These are phyloP conservation scores for Capsicum chinense DNA, from an alignment of 257 asterid species.

Conservation along the genomic window DNA sequence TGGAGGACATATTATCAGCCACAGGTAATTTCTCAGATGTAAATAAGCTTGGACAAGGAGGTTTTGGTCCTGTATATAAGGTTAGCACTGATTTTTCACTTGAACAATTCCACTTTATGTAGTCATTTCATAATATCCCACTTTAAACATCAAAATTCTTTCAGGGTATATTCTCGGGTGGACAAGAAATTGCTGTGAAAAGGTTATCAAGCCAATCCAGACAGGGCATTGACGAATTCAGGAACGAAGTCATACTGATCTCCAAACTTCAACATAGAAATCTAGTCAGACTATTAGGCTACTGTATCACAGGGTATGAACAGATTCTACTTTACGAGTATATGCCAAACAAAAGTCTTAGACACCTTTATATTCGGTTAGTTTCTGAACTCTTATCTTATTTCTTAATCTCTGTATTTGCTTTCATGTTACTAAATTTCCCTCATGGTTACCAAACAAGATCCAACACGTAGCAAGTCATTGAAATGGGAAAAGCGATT, in stretches of 20 bases:
- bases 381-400: constrained; percentile 20
- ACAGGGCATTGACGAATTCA: constrained; percentile 42
- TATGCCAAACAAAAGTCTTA: constrained; percentile 34
- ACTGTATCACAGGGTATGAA: constrained; percentile 39
- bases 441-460: neutral
- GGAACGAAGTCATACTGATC: constrained; percentile 34
- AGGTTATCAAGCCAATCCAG: constrained; percentile 37
- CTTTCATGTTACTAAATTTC: neutral
- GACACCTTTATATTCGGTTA: constrained; percentile 39
- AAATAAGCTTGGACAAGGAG: constrained; percentile 36
- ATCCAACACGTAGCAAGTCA: neutral
- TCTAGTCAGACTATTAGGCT: constrained; percentile 29
- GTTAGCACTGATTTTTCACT: neutral
- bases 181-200: constrained; percentile 46
- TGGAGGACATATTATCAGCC: constrained; percentile 24
- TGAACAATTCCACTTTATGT: neutral
- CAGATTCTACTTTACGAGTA: constrained; percentile 36
- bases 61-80: constrained; percentile 39
- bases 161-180: constrained; percentile 39
- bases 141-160: neutral
- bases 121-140: neutral
- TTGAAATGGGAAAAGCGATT: constrained; percentile 28
- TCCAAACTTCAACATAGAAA: constrained; percentile 30
- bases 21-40: constrained; percentile 29
- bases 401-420: neutral